Evolutionary conservation across 2,329 filamentous ascomycete species (phyloP).

Genomic region (Aureobasidium musti): DNA sequence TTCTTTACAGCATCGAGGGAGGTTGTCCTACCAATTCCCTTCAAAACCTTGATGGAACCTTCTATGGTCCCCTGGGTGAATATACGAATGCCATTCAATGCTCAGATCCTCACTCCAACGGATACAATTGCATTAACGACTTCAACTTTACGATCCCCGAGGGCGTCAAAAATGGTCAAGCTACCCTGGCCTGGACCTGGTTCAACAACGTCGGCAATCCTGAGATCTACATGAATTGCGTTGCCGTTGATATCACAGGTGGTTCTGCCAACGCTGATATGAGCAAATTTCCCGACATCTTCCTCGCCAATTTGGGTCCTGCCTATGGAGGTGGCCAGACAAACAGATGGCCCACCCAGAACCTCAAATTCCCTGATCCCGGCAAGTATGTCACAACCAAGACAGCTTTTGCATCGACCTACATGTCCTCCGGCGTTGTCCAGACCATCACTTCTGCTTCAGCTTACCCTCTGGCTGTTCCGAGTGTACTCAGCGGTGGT

Average conservation of each 20-base stretch:
- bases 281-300: conserved; percentile 70
- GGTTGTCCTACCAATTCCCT: conserved; percentile 69
- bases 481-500: neutral
- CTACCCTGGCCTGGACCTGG: conserved; percentile 90
- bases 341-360: too few species aligned
- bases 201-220: conserved; percentile 89
- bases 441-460: conserved; percentile 28
- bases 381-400: conserved; percentile 58
- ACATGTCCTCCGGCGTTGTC: conserved; percentile 13
- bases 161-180: conserved; percentile 72
- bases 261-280: conserved; percentile 50
- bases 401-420: conserved; percentile 20
- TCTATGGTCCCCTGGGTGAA: conserved; percentile 19
- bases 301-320: conserved; percentile 66
- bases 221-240: conserved; percentile 98
- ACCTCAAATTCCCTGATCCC: conserved; percentile 69
- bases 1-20: conserved; percentile 84
- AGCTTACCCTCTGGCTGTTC: conserved; percentile 35
- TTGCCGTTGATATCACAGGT: conserved; percentile 65
- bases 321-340: conserved; percentile 53
- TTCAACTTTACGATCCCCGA: conserved; percentile 73
- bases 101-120: conserved; percentile 6
- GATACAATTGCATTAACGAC: conserved; percentile 43
- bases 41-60: conserved; percentile 57
- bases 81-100: conserved; percentile 43